Base-by-base conservation (phyloP, 345 rosid genomes). In the Eucalyptus fibrosa region DNA sequence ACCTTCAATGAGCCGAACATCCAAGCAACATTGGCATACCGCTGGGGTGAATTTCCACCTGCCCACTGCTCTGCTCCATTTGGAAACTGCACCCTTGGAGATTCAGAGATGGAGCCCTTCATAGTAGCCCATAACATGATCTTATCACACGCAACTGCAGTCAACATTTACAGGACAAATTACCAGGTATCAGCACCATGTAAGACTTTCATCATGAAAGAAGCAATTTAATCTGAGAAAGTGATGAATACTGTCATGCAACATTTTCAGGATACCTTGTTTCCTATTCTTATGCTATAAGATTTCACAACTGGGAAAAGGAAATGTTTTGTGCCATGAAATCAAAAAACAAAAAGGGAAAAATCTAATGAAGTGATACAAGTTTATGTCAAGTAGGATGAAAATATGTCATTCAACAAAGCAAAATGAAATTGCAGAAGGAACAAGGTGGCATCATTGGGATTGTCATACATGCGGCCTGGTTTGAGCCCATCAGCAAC, bases 1-100 rank as follows among this genome's bases (percentile, higher is more conserved):
- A 95, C 97, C 53, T 93, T 96, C 87, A 96, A 95, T 86, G 96
- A 95, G 93, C 96, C 97, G 13, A 96, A 95, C 86, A 90, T 94
- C 89, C 94, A 88, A 59, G 95, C 88, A 45, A 86, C 89, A 69
- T 88, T 91, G 21, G 94, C 96, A 30, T 96, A 95, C 44, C 89
- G 93, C 89, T 89, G 56, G 59, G 98, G 98, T 32, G 72, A 51
- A 44, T 94, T 62, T 90, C 97, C 97, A 62, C 97, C 97, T 49
- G 89, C 95, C 82, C 97, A 90, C 30, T 95, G 97, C 88, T 95
- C 97, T 62, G 90, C 88, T 50, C 55, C 89, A 24, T 95, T 95
- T 50, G 96, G 96, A 32, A 94, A 95, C 90, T 95, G 97, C 10
- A 89, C 90, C 30, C 14, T 12, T 82, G 96, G 96, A 47, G 92